Percentiles rank a stretch among this genome's conserved stretches.
These are phyloP conservation scores for Cryptococcus depauperatus DNA, from an alignment of 1,284 basidiomycete genomes.

Conservation along the genomic window DNA sequence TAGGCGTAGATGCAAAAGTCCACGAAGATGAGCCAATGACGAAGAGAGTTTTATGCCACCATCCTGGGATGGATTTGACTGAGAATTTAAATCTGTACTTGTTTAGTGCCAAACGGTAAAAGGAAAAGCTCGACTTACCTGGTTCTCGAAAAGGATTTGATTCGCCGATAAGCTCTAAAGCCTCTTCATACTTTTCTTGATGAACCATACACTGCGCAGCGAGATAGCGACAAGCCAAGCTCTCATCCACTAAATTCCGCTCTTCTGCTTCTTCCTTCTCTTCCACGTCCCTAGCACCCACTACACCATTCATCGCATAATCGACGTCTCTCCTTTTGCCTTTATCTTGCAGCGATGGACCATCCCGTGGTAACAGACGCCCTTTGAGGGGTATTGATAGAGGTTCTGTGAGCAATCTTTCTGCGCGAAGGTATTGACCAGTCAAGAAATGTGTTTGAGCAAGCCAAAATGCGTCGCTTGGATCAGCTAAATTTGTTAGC, in stretches of 20 bases:
- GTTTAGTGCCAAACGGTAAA: background rate
- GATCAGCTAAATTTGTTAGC: conserved; percentile 56
- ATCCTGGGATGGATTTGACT: conserved; percentile 58
- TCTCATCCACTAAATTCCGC: conserved; percentile 68
- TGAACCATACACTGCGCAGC: conserved; percentile 90
- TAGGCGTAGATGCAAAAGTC: conserved; percentile 85
- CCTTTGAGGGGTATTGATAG: conserved; percentile 42
- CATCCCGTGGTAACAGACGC: conserved; percentile 1
- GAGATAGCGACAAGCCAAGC: conserved; percentile 83
- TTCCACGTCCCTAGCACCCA: background rate
- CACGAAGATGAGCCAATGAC: conserved; percentile 89
- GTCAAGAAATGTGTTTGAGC: conserved; percentile 95
- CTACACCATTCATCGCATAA: conserved; percentile 9
- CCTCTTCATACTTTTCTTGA: conserved; percentile 87
- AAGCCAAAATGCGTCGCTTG: conserved; percentile 97
- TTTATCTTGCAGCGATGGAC: background rate
- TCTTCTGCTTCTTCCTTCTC: conserved; percentile 7
- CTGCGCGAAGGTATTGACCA: conserved; percentile 88
- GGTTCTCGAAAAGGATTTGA: conserved; percentile 73
- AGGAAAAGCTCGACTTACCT: conserved; percentile 38
- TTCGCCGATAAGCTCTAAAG: conserved; percentile 86
- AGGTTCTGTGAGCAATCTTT: conserved; percentile 77
- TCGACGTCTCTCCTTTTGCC: conserved; percentile 19
- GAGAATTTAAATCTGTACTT: too few relatives aligned
- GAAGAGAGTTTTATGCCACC: conserved; percentile 93